Evolutionary conservation across 495 filamentous ascomycete genomes (phyloP), one percentile per base, ranked within the genome.

Genomic region (Lasiosphaeris hirsuta): DNA sequence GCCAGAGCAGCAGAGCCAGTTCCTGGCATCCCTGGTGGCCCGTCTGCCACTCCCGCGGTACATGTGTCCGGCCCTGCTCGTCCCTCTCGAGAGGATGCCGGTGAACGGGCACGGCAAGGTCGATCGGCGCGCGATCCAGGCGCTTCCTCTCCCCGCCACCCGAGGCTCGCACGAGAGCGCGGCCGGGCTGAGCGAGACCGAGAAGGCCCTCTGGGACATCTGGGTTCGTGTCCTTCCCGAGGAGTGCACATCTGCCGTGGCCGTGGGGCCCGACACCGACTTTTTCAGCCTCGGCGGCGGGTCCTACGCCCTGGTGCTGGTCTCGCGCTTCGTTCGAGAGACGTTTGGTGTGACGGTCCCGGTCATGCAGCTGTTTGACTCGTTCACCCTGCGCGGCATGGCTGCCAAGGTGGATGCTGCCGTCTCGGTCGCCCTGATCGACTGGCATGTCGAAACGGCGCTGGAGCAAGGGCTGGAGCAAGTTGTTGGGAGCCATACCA

Each of bases 371-470:
- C n/a, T n/a, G n/a, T n/a, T n/a, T n/a, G n/a, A n/a, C n/a, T n/a
- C n/a, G n/a, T n/a, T n/a, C n/a, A n/a, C n/a, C n/a, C 50, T 53
- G 17, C 10, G 36, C 0, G 15, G 67, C 4, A 54, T 75, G 11
- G 48, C 58, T 1, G 11, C 34, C 2, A 48, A 67, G 1, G 30
- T 41, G 5, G 30, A 58, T 7, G 56, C 59, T 34, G 71, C 19
- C 4, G 7, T 58, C 3, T 39, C 61, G 0, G 4, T 7, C 7
- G 52, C 46, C 0, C 36, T 81, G 1, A 59, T 81, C 11, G 75
- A 48, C 18, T 48, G 65, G 49, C 78, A 78, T 6, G 75, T 70
- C 40, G 71, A 72, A 18, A 78, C 75, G 3, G 41, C 19, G 41
- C 30, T 19, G 9, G n/a, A n/a, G n/a, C n/a, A 46, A 18, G 43